Conservation (phyloP, 2,329 filamentous ascomycete genomes). For the Hortaea sp. region DNA sequence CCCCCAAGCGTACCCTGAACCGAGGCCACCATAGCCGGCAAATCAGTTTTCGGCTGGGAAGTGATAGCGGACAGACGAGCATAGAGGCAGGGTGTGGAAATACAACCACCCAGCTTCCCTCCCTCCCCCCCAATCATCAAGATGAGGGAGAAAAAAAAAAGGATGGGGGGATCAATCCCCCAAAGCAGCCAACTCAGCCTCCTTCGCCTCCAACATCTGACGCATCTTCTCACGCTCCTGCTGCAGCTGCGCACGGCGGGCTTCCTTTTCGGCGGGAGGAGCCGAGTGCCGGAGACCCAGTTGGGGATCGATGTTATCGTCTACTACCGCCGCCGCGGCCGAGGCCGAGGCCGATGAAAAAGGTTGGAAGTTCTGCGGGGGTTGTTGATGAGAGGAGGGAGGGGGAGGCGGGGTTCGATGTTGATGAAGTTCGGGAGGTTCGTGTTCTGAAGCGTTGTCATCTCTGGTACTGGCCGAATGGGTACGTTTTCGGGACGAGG, state of each 20-base stretch:
- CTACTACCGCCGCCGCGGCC: slow-evolving; percentile 1
- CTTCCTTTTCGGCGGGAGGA: slow-evolving; percentile 39
- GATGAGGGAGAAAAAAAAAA: too few species aligned
- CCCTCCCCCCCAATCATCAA: too few species aligned
- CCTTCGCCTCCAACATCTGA: slow-evolving; percentile 60
- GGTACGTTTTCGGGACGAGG: slow-evolving; percentile 49
- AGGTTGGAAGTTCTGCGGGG: too few species aligned
- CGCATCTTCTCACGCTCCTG: slow-evolving; percentile 69
- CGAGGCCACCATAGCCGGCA: too few species aligned
- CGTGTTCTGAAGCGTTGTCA: neutral
- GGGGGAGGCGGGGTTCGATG: too few species aligned
- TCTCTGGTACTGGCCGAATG: slow-evolving; percentile 42
- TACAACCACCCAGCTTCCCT: too few species aligned
- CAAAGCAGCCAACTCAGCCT: slow-evolving; percentile 54
- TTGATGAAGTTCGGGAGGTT: too few species aligned
- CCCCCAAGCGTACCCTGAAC: too few species aligned
- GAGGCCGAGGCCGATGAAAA: slow-evolving; percentile 6
- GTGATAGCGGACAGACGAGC: too few species aligned
- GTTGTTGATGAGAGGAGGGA: too few species aligned
- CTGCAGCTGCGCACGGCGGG: slow-evolving; percentile 56
- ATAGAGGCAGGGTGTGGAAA: too few species aligned
- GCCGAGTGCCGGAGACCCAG: slow-evolving; percentile 19
- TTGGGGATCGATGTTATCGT: slow-evolving; percentile 24
- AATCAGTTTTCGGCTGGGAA: too few species aligned
- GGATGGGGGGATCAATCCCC: slow-evolving; percentile 1